Percentiles rank a stretch among this genome's conserved stretches.
These are phyloP conservation scores for Colletotrichum sp. DNA, from an alignment of 2,329 filamentous ascomycete genomes.

Conservation along the genomic window DNA sequence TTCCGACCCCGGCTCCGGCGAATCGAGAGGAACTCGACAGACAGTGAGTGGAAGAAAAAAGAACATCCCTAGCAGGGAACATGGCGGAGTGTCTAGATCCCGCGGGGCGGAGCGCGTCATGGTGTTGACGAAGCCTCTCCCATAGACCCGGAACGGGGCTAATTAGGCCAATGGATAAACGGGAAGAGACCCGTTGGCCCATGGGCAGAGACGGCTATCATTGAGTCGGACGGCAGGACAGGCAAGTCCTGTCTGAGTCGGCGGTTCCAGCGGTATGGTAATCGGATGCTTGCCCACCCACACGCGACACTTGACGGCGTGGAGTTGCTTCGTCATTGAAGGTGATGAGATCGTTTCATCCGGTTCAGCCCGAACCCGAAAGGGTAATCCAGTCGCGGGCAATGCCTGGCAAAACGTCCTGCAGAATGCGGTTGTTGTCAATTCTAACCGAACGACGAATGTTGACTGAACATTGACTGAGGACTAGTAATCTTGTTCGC, in stretches of 20 bases:
- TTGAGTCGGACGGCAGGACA: neutral
- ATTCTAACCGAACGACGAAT: neutral
- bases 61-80: neutral
- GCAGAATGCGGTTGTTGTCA: neutral
- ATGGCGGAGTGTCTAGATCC: neutral
- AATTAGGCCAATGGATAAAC: neutral
- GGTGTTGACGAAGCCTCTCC: neutral
- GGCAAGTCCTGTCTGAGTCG: neutral
- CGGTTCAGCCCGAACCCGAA: neutral
- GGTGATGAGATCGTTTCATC: conserved; percentile 5
- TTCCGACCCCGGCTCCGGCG: conserved; percentile 2
- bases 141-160: neutral
- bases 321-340: neutral
- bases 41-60: neutral
- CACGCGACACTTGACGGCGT: conserved; percentile 5
- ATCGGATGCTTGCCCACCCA: neutral
- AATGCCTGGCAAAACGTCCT: neutral
- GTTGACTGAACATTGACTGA: neutral
- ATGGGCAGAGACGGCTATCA: neutral
- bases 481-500: neutral
- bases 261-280: neutral
- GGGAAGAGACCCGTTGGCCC: neutral
- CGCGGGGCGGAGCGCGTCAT: neutral
- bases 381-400: neutral
- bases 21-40: neutral